Percentiles rank a stretch among this genome's conserved stretches.
These are phyloP conservation scores for Metarhizium anisopliae DNA, from an alignment of 2,329 filamentous ascomycete genomes.

Conservation along the genomic window DNA sequence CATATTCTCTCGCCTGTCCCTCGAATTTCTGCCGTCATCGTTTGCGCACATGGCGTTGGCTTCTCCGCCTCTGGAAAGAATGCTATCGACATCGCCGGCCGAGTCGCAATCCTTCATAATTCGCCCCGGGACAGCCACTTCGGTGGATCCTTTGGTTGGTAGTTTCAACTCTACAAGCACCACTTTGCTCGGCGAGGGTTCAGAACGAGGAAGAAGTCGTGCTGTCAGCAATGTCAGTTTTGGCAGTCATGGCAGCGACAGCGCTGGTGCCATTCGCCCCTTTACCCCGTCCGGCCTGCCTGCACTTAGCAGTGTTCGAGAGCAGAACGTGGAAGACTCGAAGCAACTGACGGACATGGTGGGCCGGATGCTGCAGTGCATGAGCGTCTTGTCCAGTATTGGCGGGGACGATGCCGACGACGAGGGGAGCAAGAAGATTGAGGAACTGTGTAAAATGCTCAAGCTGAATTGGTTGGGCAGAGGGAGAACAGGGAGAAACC, in stretches of 20 bases:
- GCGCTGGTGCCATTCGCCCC: constrained; percentile 33
- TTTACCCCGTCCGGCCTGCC: constrained; percentile 36
- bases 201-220: constrained; percentile 56
- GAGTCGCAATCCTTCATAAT: constrained; percentile 36
- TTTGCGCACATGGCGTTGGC: constrained; percentile 41
- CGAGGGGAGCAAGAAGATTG: constrained; percentile 67
- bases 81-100: constrained; percentile 41
- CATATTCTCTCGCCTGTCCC: constrained; percentile 80
- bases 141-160: constrained; percentile 63
- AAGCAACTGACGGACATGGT: constrained; percentile 89
- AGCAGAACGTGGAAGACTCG: constrained; percentile 57
- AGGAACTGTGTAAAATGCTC: constrained; percentile 73
- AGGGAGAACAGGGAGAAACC: constrained; percentile 79
- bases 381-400: constrained; percentile 78
- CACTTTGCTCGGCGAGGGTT: constrained; percentile 63
- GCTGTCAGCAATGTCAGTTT: constrained; percentile 80
- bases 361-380: constrained; percentile 90
- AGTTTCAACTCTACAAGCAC: constrained; percentile 75
- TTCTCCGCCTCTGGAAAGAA: constrained; percentile 43
- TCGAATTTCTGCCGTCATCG: constrained; percentile 61
- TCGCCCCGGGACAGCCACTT: constrained; percentile 66
- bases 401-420: constrained; percentile 55
- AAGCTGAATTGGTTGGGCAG: constrained; percentile 96
- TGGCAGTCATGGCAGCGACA: constrained; percentile 41
- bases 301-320: constrained; percentile 34